These are phyloP conservation scores for Fusarium proliferatum DNA, from an alignment of 2,329 filamentous ascomycete species.

Conservation along the genomic window DNA sequence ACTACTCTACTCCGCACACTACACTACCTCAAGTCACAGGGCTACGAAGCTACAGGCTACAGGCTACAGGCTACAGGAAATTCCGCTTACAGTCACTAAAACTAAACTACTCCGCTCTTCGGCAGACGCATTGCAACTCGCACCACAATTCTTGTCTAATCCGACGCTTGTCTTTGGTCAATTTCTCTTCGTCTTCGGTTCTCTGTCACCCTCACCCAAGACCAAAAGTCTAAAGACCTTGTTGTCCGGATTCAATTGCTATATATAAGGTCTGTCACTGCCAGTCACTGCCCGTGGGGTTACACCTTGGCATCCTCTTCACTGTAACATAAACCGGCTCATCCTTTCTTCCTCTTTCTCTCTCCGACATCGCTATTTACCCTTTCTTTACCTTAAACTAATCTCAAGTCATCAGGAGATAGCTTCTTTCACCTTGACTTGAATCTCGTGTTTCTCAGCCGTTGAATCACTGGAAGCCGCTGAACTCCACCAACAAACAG, in stretches of 20 bases:
- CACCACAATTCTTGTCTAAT: constrained; percentile 34
- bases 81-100: constrained; percentile 20
- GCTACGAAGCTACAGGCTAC: background rate
- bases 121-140: constrained; percentile 26
- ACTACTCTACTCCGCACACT: constrained; percentile 1
- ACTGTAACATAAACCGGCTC: background rate
- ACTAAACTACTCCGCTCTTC: constrained; percentile 29
- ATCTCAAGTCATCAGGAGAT: background rate
- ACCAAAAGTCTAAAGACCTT: background rate
- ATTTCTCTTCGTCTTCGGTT: constrained; percentile 4
- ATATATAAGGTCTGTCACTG: background rate
- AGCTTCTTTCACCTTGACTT: background rate
- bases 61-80: constrained; percentile 11
- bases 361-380: constrained; percentile 2
- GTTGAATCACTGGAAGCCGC: background rate
- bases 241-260: constrained; percentile 15
- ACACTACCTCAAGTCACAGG: background rate
- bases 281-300: constrained; percentile 8
- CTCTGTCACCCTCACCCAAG: constrained; percentile 13
- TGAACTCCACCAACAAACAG: background rate
- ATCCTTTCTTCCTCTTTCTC: background rate
- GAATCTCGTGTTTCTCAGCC: background rate
- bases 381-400: background rate
- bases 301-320: constrained; percentile 9
- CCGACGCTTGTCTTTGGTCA: constrained; percentile 21